Conservation (phyloP, 495 filamentous ascomycete genomes). For the Corynascus novoguineensis region DNA sequence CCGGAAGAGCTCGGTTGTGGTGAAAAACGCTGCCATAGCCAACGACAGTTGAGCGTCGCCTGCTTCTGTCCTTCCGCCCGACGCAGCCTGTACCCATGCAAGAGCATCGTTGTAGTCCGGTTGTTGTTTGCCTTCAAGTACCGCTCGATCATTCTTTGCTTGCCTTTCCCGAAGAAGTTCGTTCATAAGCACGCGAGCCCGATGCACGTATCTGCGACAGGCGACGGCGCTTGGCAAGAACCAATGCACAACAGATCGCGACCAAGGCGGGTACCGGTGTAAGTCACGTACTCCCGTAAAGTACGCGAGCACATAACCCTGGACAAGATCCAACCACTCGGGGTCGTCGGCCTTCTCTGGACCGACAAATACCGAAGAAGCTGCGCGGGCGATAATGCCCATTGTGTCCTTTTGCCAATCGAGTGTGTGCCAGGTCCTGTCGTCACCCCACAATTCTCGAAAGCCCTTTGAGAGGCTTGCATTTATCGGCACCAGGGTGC, state of each 20-base stretch:
- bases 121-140: neutral
- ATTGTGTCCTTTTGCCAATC: neutral
- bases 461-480: neutral
- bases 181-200: neutral
- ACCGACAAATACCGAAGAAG: neutral
- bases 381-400: neutral
- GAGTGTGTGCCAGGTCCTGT: neutral
- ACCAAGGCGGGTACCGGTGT: neutral
- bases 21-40: neutral
- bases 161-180: neutral
- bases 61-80: neutral
- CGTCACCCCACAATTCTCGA: neutral
- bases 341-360: neutral
- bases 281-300: neutral
- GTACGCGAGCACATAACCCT: neutral
- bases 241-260: neutral
- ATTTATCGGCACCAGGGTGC: neutral
- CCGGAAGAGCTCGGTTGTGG: neutral
- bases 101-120: neutral
- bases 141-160: neutral
- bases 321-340: neutral
- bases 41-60: neutral
- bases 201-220: neutral
- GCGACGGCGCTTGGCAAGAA: neutral
- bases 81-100: neutral